These are phyloP conservation scores for Chaetomium tenue DNA, from an alignment of 495 filamentous ascomycete species.

Conservation along the genomic window DNA sequence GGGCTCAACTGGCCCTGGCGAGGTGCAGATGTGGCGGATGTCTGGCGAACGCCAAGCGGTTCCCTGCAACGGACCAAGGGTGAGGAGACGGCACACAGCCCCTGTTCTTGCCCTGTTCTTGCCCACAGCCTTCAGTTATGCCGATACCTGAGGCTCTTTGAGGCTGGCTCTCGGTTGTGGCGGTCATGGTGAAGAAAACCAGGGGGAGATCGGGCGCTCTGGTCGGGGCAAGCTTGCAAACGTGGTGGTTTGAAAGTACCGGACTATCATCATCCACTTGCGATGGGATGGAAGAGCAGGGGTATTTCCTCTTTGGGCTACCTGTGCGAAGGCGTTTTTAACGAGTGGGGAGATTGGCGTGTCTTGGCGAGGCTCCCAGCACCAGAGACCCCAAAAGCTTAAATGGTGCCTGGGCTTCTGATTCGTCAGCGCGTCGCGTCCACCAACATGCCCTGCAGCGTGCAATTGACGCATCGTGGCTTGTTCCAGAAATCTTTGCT, in stretches of 20 bases:
- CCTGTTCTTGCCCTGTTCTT: constrained; percentile 24
- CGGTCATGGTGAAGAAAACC: constrained; percentile 2
- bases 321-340: constrained; percentile 34
- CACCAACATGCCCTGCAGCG: constrained; percentile 12
- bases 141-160: constrained; percentile 15
- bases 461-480: not conserved
- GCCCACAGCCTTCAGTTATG: constrained; percentile 24
- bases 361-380: constrained; percentile 23
- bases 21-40: constrained; percentile 15
- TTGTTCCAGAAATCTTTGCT: constrained; percentile 7
- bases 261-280: constrained; percentile 3
- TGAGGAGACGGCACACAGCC: constrained; percentile 26
- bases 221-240: not conserved
- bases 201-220: not conserved
- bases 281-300: constrained; percentile 11
- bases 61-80: constrained; percentile 11
- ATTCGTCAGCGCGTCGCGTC: constrained; percentile 16
- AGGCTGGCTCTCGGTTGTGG: constrained; percentile 1
- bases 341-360: constrained; percentile 12
- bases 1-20: constrained; percentile 6
- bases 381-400: constrained; percentile 26
- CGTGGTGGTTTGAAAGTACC: constrained; percentile 7
- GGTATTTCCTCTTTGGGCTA: constrained; percentile 36
- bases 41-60: constrained; percentile 17
- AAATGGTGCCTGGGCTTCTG: constrained; percentile 16